These are phyloP conservation scores for Calonectria naviculata DNA, from an alignment of 2,329 filamentous ascomycete species.

Conservation along the genomic window DNA sequence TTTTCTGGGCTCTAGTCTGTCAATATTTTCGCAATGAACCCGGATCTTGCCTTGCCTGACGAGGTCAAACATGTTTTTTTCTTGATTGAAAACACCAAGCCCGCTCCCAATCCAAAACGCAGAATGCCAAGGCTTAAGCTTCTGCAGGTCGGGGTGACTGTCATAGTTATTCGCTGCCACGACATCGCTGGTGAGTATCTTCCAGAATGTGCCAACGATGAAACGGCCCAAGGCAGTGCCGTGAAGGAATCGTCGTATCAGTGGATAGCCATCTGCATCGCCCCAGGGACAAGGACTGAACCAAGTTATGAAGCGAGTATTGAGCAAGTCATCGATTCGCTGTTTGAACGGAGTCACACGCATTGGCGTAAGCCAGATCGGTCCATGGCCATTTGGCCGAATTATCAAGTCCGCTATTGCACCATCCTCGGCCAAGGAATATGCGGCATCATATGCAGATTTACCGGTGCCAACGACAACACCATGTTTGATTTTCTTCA, in stretches of 20 bases:
- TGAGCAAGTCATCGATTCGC: conserved; percentile 67
- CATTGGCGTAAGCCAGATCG: conserved; percentile 63
- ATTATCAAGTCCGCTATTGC: conserved; percentile 63
- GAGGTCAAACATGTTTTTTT: conserved; percentile 61
- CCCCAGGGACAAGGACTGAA: conserved; percentile 76
- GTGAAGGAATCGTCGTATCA: conserved; percentile 60
- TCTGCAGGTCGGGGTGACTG: conserved; percentile 49
- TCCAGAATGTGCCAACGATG: conserved; percentile 62
- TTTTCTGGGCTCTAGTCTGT: conserved; percentile 48
- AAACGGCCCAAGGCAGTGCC: conserved; percentile 59
- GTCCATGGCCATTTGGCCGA: conserved; percentile 61
- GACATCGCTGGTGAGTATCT: conserved; percentile 58
- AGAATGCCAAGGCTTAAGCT: conserved; percentile 54
- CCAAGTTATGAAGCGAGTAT: conserved; percentile 69
- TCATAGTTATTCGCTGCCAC: conserved; percentile 58
- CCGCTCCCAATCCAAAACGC: conserved; percentile 61
- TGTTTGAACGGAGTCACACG: conserved; percentile 72
- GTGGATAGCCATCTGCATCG: conserved; percentile 61
- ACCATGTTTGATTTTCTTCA: conserved; percentile 47
- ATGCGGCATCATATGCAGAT: conserved; percentile 68
- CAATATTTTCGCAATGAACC: conserved; percentile 60
- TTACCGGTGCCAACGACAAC: conserved; percentile 68
- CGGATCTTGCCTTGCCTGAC: conserved; percentile 59
- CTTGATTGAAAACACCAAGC: conserved; percentile 65
- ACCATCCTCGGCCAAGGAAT: conserved; percentile 61